Base-by-base conservation (phyloP, 345 rosid species). In the Mercurialis annua region DNA sequence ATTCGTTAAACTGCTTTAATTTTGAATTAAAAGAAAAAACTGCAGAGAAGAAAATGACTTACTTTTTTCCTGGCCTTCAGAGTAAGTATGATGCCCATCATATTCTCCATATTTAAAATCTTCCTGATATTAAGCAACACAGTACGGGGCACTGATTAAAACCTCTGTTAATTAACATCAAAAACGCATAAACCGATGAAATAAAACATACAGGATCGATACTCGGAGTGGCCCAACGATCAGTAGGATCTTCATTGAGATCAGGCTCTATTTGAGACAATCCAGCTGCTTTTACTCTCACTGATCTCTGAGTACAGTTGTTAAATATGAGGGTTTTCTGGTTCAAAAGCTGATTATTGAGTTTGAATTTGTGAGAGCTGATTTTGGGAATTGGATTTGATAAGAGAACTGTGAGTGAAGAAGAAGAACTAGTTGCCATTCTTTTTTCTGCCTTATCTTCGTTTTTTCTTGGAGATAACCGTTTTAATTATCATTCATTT, bases 71-170 rank as follows among this genome's bases (percentile, higher is more conserved):
- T 80, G 74, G 51, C 88, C 87, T 85, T 92, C 98, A 57, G 30
- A 62, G 54, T 78, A 92, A 55, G 98, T 92, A 57, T 89, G 98
- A 78, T 87, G 92, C 5, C 81, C 98, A 74, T 92, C 98, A 48
- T 81, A 87, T 53, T 83, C 73, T 3, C 98, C 96, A 68, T 82
- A 92, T 63, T 77, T 54, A 38, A 92, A 92, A 77, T 92, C 96
- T 18, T 92, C 98, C 96, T 92, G 66, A 18, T n/a, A 47, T 58
- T 52, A 34, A 73, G 70, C 44, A 59, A 44, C 27, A 53, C 21
- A 7, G 17, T 43, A 29, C n/a, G n/a, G n/a, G 30, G 34, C 47
- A 55, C 42, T 2, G 9, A 14, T 34, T 59, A 59, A 52, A 52
- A 31, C 30, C 9, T 18, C 57, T 8, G 15, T 24, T 24, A 26